Conservation (phyloP, 2,329 filamentous ascomycete genomes). For the Fusarium neocosmosporiellum region DNA sequence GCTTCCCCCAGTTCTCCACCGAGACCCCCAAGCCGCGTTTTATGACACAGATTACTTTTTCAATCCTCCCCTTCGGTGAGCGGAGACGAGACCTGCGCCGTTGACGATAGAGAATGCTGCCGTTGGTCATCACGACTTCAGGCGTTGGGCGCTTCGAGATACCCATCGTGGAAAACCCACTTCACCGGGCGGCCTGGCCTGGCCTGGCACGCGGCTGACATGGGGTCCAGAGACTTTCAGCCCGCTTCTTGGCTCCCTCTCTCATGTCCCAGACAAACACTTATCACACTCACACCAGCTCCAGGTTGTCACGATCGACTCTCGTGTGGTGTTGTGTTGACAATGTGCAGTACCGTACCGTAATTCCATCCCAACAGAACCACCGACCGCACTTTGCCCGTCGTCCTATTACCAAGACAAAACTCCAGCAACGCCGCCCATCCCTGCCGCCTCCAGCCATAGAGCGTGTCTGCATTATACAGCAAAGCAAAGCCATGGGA, state of each 20-base stretch:
- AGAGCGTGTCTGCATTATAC: constrained; percentile 15
- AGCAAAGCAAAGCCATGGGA: neutral
- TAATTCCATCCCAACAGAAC: constrained; percentile 13
- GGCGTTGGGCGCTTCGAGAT: neutral
- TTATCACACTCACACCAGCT: constrained; percentile 6
- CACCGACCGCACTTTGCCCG: constrained; percentile 18
- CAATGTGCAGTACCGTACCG: neutral
- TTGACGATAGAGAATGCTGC: neutral
- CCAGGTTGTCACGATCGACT: neutral
- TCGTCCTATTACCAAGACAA: constrained; percentile 14
- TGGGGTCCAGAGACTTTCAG: neutral
- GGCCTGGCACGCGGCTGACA: neutral
- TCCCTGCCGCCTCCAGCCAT: constrained; percentile 15
- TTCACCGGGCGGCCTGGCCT: neutral
- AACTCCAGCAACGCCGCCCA: constrained; percentile 29
- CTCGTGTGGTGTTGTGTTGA: neutral
- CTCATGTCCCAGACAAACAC: neutral
- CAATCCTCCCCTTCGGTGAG: constrained; percentile 1
- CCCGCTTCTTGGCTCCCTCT: neutral
- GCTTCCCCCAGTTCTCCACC: constrained; percentile 2
- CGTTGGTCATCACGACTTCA: neutral
- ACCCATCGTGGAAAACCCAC: constrained; percentile 10
- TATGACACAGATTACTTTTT: constrained; percentile 8
- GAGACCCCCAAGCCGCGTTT: neutral
- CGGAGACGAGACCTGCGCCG: neutral